Evolutionary conservation across 805 yeast species (phyloP).

Genomic region (Candida namnaoensis): DNA sequence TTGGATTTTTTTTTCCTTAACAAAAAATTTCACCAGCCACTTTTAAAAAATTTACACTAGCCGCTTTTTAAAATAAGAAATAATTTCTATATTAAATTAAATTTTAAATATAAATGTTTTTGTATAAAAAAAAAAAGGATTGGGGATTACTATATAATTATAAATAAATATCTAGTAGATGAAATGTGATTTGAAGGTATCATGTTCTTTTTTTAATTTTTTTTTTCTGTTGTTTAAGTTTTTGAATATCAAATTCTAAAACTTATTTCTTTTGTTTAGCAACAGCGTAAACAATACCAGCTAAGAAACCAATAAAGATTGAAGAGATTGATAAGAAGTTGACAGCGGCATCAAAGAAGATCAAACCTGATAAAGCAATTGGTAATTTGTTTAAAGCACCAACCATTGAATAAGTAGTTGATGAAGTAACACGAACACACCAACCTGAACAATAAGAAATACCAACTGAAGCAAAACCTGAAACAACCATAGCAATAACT

Average conservation of each 20-base stretch:
- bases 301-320: slow-evolving; percentile 85
- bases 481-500: slow-evolving; percentile 74
- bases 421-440: slow-evolving; percentile 99
- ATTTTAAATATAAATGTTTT: too few relatives aligned
- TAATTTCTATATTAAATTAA: too few relatives aligned
- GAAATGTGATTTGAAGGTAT: too few relatives aligned
- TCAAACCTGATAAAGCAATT: slow-evolving; percentile 88
- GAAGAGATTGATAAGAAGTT: slow-evolving; percentile 89
- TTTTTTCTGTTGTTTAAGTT: neutral
- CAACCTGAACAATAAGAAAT: slow-evolving; percentile 98
- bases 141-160: too few relatives aligned
- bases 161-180: too few relatives aligned
- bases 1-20: too few relatives aligned
- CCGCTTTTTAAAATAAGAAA: too few relatives aligned
- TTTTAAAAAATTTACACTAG: too few relatives aligned
- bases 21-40: too few relatives aligned
- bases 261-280: slow-evolving; percentile 82
- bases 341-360: slow-evolving; percentile 92
- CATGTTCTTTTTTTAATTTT: too few relatives aligned
- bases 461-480: slow-evolving; percentile 93
- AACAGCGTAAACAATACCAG: slow-evolving; percentile 93
- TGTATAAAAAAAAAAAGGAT: too few relatives aligned
- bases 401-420: slow-evolving; percentile 98
- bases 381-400: slow-evolving; percentile 98
- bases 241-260: too few relatives aligned